Conservation (phyloP, 148 eudicot genomes). For the Silene conica region DNA sequence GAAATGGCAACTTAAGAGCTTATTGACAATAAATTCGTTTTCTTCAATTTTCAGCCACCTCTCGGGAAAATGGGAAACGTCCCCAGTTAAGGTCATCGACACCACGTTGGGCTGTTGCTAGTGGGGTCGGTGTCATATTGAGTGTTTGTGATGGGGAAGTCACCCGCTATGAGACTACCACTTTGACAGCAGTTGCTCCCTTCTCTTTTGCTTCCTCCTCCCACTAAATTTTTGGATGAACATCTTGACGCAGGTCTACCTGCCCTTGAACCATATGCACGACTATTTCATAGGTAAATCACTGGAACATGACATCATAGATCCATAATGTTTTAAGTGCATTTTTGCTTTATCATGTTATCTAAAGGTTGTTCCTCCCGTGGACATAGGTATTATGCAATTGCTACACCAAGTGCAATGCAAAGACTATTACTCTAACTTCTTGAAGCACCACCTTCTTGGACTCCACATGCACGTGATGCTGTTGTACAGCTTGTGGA, state of each 20-base stretch:
- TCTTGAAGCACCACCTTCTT: slow-evolving; percentile 97
- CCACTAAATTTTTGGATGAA: slow-evolving; percentile 91
- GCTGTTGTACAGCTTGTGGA: slow-evolving; percentile 98
- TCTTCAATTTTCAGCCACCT: slow-evolving; percentile 35
- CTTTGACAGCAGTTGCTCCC: slow-evolving; percentile 98
- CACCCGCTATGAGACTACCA: slow-evolving; percentile 91
- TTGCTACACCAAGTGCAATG: slow-evolving; percentile 97
- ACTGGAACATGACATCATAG: slow-evolving; percentile 11
- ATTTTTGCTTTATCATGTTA: neutral
- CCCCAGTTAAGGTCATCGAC: slow-evolving; percentile 93
- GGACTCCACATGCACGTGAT: slow-evolving; percentile 99
- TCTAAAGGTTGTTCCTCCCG: slow-evolving; percentile 1
- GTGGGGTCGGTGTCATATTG: slow-evolving; percentile 96
- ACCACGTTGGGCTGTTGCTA: slow-evolving; percentile 99
- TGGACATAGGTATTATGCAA: slow-evolving; percentile 72
- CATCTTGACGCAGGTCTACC: slow-evolving; percentile 98
- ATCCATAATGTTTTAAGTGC: neutral
- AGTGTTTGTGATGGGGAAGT: slow-evolving; percentile 98
- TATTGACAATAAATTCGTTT: neutral
- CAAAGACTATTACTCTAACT: slow-evolving; percentile 95
- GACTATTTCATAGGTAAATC: slow-evolving; percentile 77
- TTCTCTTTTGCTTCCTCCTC: slow-evolving; percentile 97
- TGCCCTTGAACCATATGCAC: slow-evolving; percentile 97
- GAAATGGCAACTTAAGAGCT: neutral
- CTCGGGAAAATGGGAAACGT: slow-evolving; percentile 90